phyloP scores from a whole-genome alignment of 2,329 filamentous ascomycete genomes.

The Aulographum hederae region DNA sequence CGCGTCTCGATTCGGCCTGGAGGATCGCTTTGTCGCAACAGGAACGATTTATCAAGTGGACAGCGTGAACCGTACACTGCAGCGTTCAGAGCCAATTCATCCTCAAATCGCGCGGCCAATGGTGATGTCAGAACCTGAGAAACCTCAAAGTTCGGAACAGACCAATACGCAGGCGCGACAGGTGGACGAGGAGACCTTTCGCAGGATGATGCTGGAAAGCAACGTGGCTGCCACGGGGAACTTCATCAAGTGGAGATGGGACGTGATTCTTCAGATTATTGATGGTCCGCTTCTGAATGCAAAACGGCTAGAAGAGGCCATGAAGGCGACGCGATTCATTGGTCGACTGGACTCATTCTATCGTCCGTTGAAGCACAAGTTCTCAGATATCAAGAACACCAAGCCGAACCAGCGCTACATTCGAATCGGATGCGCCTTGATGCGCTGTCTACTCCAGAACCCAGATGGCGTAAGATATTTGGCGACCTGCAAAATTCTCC shows the following conservation, averaged over 20 bases:
- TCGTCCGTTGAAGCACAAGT: constrained; percentile 89
- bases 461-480: constrained; percentile 71
- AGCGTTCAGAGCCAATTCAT: constrained; percentile 45
- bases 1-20: constrained; percentile 51
- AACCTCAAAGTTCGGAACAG: constrained; percentile 20
- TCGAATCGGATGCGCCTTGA: constrained; percentile 69
- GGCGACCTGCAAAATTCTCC: constrained; percentile 76
- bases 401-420: constrained; percentile 91
- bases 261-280: constrained; percentile 73
- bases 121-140: constrained; percentile 8
- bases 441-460: constrained; percentile 73
- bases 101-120: constrained; percentile 14
- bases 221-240: constrained; percentile 79
- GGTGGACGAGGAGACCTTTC: constrained; percentile 46
- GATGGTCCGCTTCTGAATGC: constrained; percentile 83
- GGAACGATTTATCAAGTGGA: constrained; percentile 95
- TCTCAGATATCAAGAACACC: constrained; percentile 76
- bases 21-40: constrained; percentile 63
- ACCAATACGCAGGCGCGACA: constrained; percentile 37
- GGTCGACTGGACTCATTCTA: constrained; percentile 92
- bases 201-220: constrained; percentile 52
- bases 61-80: constrained; percentile 84
- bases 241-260: constrained; percentile 95
- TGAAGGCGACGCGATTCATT: constrained; percentile 89
- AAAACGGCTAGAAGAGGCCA: constrained; percentile 82